phyloP scores from a whole-genome alignment of 2,329 filamentous ascomycete genomes.

The Thielaviopsis punctulata region DNA sequence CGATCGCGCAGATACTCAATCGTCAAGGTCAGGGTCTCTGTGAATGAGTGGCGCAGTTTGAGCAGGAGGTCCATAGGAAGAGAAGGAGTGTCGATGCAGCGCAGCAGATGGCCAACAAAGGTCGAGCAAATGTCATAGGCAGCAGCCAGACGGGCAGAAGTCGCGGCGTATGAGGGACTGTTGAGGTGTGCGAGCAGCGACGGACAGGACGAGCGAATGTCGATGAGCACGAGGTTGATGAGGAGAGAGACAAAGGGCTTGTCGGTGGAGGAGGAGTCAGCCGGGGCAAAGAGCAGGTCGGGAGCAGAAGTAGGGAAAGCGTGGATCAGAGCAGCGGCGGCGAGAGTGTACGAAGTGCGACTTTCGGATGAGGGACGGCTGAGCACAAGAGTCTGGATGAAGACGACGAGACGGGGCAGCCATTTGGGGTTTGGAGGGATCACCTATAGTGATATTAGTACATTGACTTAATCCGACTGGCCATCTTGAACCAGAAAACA shows the following conservation, averaged over 20 bases:
- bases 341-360: slow-evolving; percentile 41
- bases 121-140: slow-evolving; percentile 45
- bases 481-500: no score
- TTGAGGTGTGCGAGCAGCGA: slow-evolving; percentile 41
- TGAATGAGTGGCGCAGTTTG: slow-evolving; percentile 40
- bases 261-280: slow-evolving; percentile 19
- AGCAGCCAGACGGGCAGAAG: slow-evolving; percentile 37
- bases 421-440: slow-evolving; percentile 34
- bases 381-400: slow-evolving; percentile 36
- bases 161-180: slow-evolving; percentile 31
- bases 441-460: slow-evolving; percentile 21
- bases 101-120: slow-evolving; percentile 41
- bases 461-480: no score
- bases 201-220: slow-evolving; percentile 46
- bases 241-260: slow-evolving; percentile 46
- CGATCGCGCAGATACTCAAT: slow-evolving; percentile 51
- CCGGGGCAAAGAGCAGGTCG: slow-evolving; percentile 33
- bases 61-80: slow-evolving; percentile 30
- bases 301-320: slow-evolving; percentile 31
- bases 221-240: slow-evolving; percentile 46
- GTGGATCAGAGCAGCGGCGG: slow-evolving; percentile 39
- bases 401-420: slow-evolving; percentile 29
- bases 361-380: slow-evolving; percentile 37
- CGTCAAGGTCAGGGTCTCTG: slow-evolving; percentile 44
- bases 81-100: slow-evolving; percentile 28